Base-by-base conservation (phyloP, 139 green algal species). In the Micractinium sp. region DNA sequence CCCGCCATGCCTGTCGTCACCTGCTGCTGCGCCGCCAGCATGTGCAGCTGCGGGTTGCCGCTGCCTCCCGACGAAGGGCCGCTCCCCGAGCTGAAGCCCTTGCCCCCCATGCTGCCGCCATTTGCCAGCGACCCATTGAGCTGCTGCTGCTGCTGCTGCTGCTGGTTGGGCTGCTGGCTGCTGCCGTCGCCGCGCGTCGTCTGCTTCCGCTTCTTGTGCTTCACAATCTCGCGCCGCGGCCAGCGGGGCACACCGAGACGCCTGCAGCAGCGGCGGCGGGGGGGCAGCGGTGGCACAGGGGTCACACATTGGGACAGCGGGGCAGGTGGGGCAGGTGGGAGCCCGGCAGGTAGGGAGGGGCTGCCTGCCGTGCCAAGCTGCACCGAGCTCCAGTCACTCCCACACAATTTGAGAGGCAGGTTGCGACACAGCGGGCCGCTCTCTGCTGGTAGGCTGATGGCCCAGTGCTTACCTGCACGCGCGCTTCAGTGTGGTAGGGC, bases 401-500 rank as follows among this genome's bases (percentile, higher is more conserved):
- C 5, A 56, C 47, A 9, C 47, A 56, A 9, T 9, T 56, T 5
- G 47, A 5, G 9, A 5, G 9, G 9, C 47, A 56, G 47, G 47
- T 16, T 56, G 47, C 9, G 47, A 5, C 7, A 56, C 47, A 56
- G 47, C 47, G 9, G 47, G 47, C 47, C 7, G 47, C 69, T 38
- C 19, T n/a, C 9, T 12, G 25, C 25, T 12, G 67, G 25, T 16
- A 25, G 23, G 27, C n/a, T 33, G 56, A n/a, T 71, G 47, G 5
- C 47, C 56, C 90, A 66, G 12, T 23, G 23, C 61, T 0, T 25
- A 86, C 63, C 66, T 81, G 79, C 79, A 87, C 7, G 86, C 87
- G 31, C 82, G 83, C 91, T 94, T 94, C 27, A 94, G 89, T 0
- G 92, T 94, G 47, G 92, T 94, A 56, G 89, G 86, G 76, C 90